Conservation (phyloP, 2,329 filamentous ascomycete species). For the Hymenoscyphus albidus region DNA sequence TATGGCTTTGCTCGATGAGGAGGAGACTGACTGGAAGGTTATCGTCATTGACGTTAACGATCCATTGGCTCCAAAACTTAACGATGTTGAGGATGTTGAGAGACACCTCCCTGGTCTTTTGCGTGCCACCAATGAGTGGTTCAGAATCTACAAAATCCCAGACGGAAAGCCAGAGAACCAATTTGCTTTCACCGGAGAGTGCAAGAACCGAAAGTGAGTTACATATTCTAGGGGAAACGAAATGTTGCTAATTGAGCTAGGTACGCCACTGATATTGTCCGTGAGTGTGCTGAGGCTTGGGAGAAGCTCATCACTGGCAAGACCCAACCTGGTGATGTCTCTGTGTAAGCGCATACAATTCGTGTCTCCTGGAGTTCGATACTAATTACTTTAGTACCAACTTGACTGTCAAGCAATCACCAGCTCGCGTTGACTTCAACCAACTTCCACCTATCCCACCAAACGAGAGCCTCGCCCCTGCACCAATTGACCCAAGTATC, state of each 20-base stretch:
- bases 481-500: constrained; percentile 90
- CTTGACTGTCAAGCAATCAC: constrained; percentile 68
- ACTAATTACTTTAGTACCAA: constrained; percentile 63
- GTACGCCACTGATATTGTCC: constrained; percentile 92
- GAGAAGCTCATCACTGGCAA: constrained; percentile 93
- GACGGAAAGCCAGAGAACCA: constrained; percentile 99
- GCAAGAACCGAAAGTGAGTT: constrained; percentile 95
- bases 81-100: constrained; percentile 99
- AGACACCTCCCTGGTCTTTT: constrained; percentile 94
- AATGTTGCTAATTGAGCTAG: constrained; percentile 40
- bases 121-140: constrained; percentile 99
- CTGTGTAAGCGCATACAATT: constrained; percentile 60
- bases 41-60: constrained; percentile 99
- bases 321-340: constrained; percentile 71
- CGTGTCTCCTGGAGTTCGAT: constrained; percentile 24
- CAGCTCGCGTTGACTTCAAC: constrained; percentile 63
- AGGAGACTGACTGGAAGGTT: constrained; percentile 99
- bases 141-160: constrained; percentile 99
- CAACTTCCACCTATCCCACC: constrained; percentile 73
- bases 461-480: constrained; percentile 75
- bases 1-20: constrained; percentile 98
- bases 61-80: constrained; percentile 90
- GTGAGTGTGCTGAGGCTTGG: constrained; percentile 96
- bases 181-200: constrained; percentile 99
- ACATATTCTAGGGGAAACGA: not conserved